These are phyloP conservation scores for Candida chauliodis DNA, from an alignment of 805 yeast species.

Conservation along the genomic window DNA sequence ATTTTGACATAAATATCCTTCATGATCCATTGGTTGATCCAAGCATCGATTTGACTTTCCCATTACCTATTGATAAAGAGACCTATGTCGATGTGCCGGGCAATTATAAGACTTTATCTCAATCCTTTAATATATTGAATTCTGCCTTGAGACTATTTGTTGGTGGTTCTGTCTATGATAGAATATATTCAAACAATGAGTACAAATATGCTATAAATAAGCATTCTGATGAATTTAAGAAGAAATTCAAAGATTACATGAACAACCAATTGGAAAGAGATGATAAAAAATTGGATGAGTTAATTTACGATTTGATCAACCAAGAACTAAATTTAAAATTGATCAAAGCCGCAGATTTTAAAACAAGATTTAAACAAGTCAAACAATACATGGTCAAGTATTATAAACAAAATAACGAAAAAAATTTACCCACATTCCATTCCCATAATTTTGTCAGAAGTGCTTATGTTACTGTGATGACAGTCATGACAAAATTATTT, in stretches of 20 bases:
- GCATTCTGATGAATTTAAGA: slow-evolving; percentile 23
- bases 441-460: slow-evolving; percentile 23
- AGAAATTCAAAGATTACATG: slow-evolving; percentile 28
- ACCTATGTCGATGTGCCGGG: slow-evolving; percentile 25
- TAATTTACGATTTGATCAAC: slow-evolving; percentile 32
- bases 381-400: slow-evolving; percentile 36
- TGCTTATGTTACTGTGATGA: slow-evolving; percentile 37
- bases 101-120: slow-evolving; percentile 22
- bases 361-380: slow-evolving; percentile 30
- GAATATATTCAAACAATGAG: slow-evolving; percentile 32
- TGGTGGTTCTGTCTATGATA: slow-evolving; percentile 21
- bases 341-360: slow-evolving; percentile 30
- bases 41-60: slow-evolving; percentile 31
- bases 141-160: slow-evolving; percentile 31
- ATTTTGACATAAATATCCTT: slow-evolving; percentile 37
- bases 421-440: slow-evolving; percentile 33
- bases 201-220: slow-evolving; percentile 33
- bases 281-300: slow-evolving; percentile 33
- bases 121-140: slow-evolving; percentile 24
- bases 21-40: slow-evolving; percentile 31
- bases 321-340: slow-evolving; percentile 37
- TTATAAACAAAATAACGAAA: slow-evolving; percentile 32
- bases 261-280: slow-evolving; percentile 26
- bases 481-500: slow-evolving; percentile 32
- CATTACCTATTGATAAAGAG: slow-evolving; percentile 35